These are phyloP conservation scores for Claviceps sp. DNA, from an alignment of 2,329 filamentous ascomycete species.

Conservation along the genomic window DNA sequence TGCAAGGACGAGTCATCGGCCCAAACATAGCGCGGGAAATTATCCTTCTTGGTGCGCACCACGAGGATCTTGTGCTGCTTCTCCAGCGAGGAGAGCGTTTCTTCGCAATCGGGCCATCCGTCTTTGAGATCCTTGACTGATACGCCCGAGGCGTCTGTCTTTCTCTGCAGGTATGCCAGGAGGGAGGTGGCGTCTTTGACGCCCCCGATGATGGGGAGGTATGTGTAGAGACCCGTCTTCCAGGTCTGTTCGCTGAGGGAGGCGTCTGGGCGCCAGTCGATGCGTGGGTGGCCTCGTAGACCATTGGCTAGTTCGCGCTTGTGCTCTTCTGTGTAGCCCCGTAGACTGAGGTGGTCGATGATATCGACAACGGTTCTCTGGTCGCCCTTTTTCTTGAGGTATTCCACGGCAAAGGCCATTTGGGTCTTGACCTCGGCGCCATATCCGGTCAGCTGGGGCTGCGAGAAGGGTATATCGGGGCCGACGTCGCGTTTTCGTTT, in stretches of 20 bases:
- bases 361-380: constrained; percentile 63
- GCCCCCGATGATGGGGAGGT: constrained; percentile 66
- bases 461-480: constrained; percentile 52
- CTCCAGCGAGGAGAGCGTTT: constrained; percentile 67
- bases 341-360: constrained; percentile 65
- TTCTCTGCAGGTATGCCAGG: constrained; percentile 66
- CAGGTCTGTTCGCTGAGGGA: constrained; percentile 54
- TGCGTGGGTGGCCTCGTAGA: constrained; percentile 49
- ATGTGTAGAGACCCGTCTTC: constrained; percentile 60
- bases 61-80: constrained; percentile 68
- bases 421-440: constrained; percentile 76
- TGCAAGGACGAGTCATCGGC: constrained; percentile 69
- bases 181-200: constrained; percentile 69
- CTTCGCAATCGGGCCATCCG: constrained; percentile 79
- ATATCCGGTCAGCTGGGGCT: constrained; percentile 61
- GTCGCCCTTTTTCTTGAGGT: constrained; percentile 59
- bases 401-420: constrained; percentile 74
- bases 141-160: constrained; percentile 68
- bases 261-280: constrained; percentile 42
- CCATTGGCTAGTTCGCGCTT: constrained; percentile 54
- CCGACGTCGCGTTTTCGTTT: constrained; percentile 45
- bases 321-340: constrained; percentile 44
- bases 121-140: constrained; percentile 87
- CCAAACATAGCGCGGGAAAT: constrained; percentile 76
- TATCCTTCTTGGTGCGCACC: constrained; percentile 84